Conservation (phyloP, 495 filamentous ascomycete genomes). For the Elaphomyces granulatus region DNA sequence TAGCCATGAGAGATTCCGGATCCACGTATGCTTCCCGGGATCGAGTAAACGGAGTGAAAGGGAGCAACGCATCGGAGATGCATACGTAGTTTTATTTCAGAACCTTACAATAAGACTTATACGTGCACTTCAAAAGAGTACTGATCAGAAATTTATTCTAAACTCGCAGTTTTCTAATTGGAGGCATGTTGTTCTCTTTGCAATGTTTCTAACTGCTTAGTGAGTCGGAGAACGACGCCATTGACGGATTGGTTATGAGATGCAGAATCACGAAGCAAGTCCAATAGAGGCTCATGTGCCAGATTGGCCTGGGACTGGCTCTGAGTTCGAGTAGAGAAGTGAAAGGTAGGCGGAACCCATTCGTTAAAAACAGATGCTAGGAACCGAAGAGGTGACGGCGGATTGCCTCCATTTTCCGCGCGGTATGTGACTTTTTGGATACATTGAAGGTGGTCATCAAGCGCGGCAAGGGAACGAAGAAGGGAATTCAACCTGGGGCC, state of each 20-base stretch:
- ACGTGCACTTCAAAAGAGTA: too few species aligned
- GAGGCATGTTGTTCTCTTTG: too few species aligned
- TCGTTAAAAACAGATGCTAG: background rate
- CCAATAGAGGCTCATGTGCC: background rate
- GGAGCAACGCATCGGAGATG: background rate
- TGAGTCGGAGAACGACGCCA: background rate
- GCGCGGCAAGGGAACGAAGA: constrained; percentile 18
- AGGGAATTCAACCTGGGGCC: constrained; percentile 25
- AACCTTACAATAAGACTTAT: too few species aligned
- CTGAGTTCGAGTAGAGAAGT: background rate
- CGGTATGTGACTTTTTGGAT: constrained; percentile 22
- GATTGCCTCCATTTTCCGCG: constrained; percentile 5
- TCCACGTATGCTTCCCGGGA: too few species aligned
- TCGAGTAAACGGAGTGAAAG: too few species aligned
- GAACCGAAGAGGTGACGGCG: background rate
- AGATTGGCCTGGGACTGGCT: background rate
- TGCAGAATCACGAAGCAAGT: background rate
- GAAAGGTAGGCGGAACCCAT: background rate
- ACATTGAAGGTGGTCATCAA: constrained; percentile 32
- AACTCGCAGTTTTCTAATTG: background rate
- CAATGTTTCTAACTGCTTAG: background rate
- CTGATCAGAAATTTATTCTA: too few species aligned
- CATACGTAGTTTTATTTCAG: background rate
- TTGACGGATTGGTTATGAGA: background rate
- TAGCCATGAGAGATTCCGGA: too few species aligned